phyloP scores from a whole-genome alignment of 1,284 basidiomycete species.

The Irpex rosettiformis region DNA sequence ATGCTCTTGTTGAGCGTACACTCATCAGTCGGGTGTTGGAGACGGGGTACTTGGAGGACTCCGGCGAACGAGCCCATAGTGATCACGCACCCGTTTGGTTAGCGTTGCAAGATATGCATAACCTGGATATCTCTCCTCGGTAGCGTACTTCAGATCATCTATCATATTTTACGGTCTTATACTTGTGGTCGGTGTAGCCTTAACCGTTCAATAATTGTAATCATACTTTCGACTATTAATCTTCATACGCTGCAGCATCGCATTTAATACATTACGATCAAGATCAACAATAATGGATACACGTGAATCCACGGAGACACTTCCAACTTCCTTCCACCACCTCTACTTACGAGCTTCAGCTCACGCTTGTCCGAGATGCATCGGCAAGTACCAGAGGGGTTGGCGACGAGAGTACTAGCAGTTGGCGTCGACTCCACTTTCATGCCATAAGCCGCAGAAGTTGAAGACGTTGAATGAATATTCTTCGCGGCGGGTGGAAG shows the following conservation, averaged over 20 bases:
- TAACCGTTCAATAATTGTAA: not conserved
- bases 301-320: conserved; percentile 3
- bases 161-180: not conserved
- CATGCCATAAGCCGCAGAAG: not conserved
- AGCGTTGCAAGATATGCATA: conserved; percentile 18
- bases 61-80: conserved; percentile 23
- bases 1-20: conserved; percentile 22
- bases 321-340: not conserved
- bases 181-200: not conserved
- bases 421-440: not conserved
- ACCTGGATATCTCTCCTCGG: not conserved
- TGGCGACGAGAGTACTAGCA: not conserved
- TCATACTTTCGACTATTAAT: not conserved
- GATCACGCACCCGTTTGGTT: conserved; percentile 25
- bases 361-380: conserved; percentile 1
- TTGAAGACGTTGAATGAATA: not conserved
- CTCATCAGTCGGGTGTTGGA: conserved; percentile 19
- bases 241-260: not conserved
- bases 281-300: not conserved
- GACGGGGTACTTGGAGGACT: conserved; percentile 22
- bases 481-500: conserved; percentile 9
- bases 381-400: not conserved
- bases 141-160: not conserved
- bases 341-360: conserved; percentile 7
- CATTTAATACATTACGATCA: not conserved